These are phyloP conservation scores for Dillenia turbinata DNA, from an alignment of 164 flowering plant genomes.

Conservation along the genomic window DNA sequence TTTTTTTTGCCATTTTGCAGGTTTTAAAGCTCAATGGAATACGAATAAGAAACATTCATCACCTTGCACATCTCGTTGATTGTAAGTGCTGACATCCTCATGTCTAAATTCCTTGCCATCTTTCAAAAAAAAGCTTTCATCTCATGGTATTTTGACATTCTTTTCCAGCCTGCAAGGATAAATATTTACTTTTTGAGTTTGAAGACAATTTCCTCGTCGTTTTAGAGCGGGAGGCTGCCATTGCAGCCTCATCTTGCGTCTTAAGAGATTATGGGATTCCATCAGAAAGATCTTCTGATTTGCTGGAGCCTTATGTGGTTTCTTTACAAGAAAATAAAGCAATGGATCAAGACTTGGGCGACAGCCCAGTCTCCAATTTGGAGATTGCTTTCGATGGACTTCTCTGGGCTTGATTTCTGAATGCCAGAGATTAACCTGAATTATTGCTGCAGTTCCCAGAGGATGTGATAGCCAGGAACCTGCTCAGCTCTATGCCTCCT, in stretches of 20 bases:
- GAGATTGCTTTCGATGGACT: conserved; percentile 88
- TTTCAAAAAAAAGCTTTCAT: neutral
- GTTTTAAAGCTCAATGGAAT: conserved; percentile 86
- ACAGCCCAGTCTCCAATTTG: conserved; percentile 58
- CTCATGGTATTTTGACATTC: conserved; percentile 5
- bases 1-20: conserved; percentile 27
- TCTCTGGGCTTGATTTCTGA: conserved; percentile 59
- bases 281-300: conserved; percentile 72
- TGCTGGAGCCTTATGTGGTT: conserved; percentile 67
- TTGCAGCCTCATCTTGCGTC: conserved; percentile 50
- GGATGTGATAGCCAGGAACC: neutral
- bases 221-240: conserved; percentile 73
- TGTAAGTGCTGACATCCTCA: conserved; percentile 43
- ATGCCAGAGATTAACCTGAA: neutral
- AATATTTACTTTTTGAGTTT: conserved; percentile 79
- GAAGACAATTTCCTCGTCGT: conserved; percentile 86
- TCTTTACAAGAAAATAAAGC: conserved; percentile 31
- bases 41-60: conserved; percentile 75
- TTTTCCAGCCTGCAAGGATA: conserved; percentile 70
- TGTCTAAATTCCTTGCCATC: neutral
- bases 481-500: too few relatives aligned
- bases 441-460: neutral
- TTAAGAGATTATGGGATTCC: conserved; percentile 89
- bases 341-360: conserved; percentile 40
- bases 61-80: conserved; percentile 86